Percentiles rank a stretch among this genome's conserved stretches.
Conservation (phyloP, 192 early-diverging fungal genomes). For the Diversispora eburnea region DNA sequence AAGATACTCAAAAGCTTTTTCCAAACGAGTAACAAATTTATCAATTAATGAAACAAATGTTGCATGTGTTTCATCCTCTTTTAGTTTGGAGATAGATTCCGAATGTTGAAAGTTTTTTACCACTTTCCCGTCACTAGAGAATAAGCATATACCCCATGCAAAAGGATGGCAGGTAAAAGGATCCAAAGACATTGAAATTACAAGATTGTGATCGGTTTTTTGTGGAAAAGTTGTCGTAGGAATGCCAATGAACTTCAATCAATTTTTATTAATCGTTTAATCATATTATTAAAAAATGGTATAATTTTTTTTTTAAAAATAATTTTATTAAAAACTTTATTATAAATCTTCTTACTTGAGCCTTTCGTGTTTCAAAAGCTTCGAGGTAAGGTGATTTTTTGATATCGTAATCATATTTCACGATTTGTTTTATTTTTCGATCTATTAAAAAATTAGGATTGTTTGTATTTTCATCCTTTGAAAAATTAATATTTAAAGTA, state of each 20-base stretch:
- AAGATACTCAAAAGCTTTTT: slow-evolving; percentile 16
- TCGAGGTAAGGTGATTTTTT: slow-evolving; percentile 13
- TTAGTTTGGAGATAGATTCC: background rate
- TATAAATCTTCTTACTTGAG: slow-evolving; percentile 1
- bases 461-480: background rate
- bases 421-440: background rate
- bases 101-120: background rate
- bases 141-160: slow-evolving; percentile 20
- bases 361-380: background rate
- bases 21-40: slow-evolving; percentile 23
- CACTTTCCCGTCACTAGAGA: slow-evolving; percentile 11
- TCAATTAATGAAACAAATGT: slow-evolving; percentile 13
- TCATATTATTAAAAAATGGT: background rate
- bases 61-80: slow-evolving; percentile 1
- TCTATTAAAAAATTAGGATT: background rate
- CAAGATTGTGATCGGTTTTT: slow-evolving; percentile 19
- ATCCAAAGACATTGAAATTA: slow-evolving; percentile 28
- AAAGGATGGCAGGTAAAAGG: slow-evolving; percentile 18
- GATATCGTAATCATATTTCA: slow-evolving; percentile 10
- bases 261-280: background rate
- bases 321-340: too few species aligned
- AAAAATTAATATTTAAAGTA: background rate
- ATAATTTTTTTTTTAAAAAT: background rate
- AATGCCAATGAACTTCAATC: slow-evolving; percentile 3
- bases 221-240: slow-evolving; percentile 5